Evolutionary conservation across 805 yeast species (phyloP), one percentile per base, ranked within the genome.

Genomic region (Suhomyces sp.): DNA sequence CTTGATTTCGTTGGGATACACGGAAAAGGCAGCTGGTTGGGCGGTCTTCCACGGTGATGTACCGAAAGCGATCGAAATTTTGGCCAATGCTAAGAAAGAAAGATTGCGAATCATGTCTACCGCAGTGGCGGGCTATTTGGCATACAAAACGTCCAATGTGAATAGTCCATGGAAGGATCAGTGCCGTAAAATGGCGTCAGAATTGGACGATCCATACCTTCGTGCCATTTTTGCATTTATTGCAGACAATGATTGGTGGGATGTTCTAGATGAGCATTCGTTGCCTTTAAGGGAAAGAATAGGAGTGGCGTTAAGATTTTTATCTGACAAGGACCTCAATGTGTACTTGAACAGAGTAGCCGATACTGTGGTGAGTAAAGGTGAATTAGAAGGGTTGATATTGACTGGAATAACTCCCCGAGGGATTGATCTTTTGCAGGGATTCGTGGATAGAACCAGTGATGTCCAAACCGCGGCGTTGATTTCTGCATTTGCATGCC

Each of bases 201-300:
- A 88, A 47, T 68, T 91, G 38, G 91, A 83, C 9, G 82, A 86
- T 51, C 96, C 98, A 0, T 91, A 91, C 54, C 62, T 91, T 40
- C 66, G 97, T 28, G 96, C 95, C 0, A 85, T 91, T 1, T 91
- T 91, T 68, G 96, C 96, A 0, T 91, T 81, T 48, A 83, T 91
- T 35, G 88, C 96, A 0, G 96, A 91, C 53, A 84, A 87, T 29
- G 93, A 90, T 45, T 91, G 98, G 97, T 83, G 91, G 81, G 97
- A 88, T 51, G 95, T 91, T 2, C 67, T 91, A 34, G 95, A 88
- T 53, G 97, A 91, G 51, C 79, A 83, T 13, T 83, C 95, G 1
- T 69, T 91, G 26, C 96, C 98, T 0, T 65, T 91, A 25, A 70
- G 91, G 35, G 98, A 91, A 53, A 68, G 96, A 45, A 61, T 91